Evolutionary conservation across 169 alveolate species (phyloP).

Genomic region (Toxoplasma gondii): DNA sequence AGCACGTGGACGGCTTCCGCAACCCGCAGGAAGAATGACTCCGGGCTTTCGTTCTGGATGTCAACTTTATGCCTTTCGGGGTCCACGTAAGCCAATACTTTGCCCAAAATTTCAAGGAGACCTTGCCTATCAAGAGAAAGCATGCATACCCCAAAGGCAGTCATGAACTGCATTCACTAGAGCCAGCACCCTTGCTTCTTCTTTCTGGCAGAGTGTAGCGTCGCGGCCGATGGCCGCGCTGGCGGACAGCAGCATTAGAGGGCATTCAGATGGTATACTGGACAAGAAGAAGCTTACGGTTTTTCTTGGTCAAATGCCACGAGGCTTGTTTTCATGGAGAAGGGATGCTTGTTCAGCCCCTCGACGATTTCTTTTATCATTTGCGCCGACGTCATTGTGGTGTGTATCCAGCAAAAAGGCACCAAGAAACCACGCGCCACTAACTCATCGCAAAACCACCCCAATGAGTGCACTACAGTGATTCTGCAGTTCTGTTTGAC

Average conservation of each 20-base stretch:
- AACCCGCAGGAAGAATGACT: background rate
- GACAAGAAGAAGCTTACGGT: background rate
- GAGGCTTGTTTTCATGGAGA: constrained; percentile 24
- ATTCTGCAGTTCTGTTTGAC: no score
- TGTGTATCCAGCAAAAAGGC: background rate
- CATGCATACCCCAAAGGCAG: background rate
- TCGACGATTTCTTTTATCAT: constrained; percentile 29
- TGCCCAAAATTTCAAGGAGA: constrained; percentile 8
- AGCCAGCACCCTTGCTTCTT: background rate
- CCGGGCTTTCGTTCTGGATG: background rate
- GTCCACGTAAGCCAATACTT: constrained; percentile 12
- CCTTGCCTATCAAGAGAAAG: background rate
- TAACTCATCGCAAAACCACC: no score
- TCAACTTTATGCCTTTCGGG: background rate
- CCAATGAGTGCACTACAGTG: no score
- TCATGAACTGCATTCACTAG: background rate
- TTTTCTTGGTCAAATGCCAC: constrained; percentile 17
- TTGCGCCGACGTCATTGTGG: constrained; percentile 8
- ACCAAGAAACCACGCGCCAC: no score
- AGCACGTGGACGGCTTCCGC: constrained; percentile 31
- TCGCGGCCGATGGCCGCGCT: background rate
- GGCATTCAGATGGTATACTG: background rate
- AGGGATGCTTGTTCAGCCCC: constrained; percentile 34
- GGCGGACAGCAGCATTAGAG: background rate
- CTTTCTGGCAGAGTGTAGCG: background rate